Evolutionary conservation across 768 basidiomycete genomes (phyloP), one percentile per base, ranked within the genome.

Genomic region (Dacryopinax primogenitus): DNA sequence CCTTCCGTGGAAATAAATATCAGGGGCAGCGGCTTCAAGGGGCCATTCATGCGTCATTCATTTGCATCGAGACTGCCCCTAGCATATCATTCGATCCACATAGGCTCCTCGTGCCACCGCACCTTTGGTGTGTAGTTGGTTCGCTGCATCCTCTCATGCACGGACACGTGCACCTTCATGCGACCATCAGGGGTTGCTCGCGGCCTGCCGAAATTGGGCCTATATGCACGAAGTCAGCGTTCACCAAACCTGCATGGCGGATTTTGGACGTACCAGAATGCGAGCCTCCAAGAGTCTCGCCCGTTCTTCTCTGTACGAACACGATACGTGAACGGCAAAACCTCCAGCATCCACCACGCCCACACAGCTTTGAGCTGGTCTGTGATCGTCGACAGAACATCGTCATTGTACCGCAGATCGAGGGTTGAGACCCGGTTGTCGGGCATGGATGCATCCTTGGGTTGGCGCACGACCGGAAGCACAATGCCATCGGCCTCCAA

Each of bases 321-420:
- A 26, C 51, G 51, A 18, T 58, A 58, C 18, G 51, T 58, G 26
- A 58, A 70, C 18, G 86, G 87, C 0, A 88, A 32, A 30, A 88
- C 74, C 74, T 91, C 88, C 36, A 89, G 74, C n/a, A 87, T 34
- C 87, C 86, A 86, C 88, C 88, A 91, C 1, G 77, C 3, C 21
- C 72, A 74, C 18, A 73, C 72, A 7, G 61, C 51, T 71, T 75
- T 72, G 47, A 90, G 74, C 67, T 77, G 64, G 68, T 90, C 87
- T 66, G 83, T 74, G 1, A 84, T 68, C 1, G 80, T 81, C 70
- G 82, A 74, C n/a, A 82, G 41, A n/a, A 83, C 79, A 63, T 78
- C 75, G 2, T 62, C 26, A 3, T 9, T 15, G 30, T 58, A 58
- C 26, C 51, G 9, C 21, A 3, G 6, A 18, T 58, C 51, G 18